Evolutionary conservation across 2,329 filamentous ascomycete species (phyloP), one percentile per base, ranked within the genome.

Genomic region (Fusarium subtropicale): DNA sequence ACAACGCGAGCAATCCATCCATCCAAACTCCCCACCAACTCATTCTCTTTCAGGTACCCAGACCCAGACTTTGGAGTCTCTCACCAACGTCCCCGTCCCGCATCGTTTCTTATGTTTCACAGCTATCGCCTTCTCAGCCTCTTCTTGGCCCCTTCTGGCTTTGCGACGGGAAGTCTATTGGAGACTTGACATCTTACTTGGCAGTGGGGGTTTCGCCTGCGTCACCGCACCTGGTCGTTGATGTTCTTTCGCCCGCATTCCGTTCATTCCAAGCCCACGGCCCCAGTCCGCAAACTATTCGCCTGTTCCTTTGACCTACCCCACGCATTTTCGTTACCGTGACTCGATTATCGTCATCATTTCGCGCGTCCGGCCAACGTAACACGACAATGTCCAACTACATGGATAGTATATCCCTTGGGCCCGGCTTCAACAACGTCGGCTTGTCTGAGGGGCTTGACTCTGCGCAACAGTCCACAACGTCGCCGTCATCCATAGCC

Each of bases 391-490:
- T 75, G 73, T 64, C 68, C 33, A 50, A 51, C 64, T 74, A 74
- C 55, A 62, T 71, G 28, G 73, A 75, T 28, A 65, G 64, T 48
- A n/a, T 72, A 7, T 46, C 64, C 64, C 56, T 73, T 56, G 60
- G 60, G 50, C 77, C 71, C 58, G 62, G 68, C 59, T 76, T 76
- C 66, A 76, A 71, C 57, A 68, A 56, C 51, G 45, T 69, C 62
- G 67, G 50, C 48, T 46, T 71, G 45, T 60, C 58, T 45, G 64
- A 76, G 48, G 66, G 68, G 33, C 56, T 54, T 64, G 69, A 71
- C 45, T 66, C 67, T 47, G 50, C 69, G 55, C 64, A 64, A 39
- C 71, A 66, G 60, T 66, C 60, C 69, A 64, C 65, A 52, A 42
- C 64, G 26, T 72, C 74, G 33, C 73, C 76, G 30, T 65, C 71